phyloP scores from a whole-genome alignment of 495 filamentous ascomycete genomes.

The Tuber umbilicatum region DNA sequence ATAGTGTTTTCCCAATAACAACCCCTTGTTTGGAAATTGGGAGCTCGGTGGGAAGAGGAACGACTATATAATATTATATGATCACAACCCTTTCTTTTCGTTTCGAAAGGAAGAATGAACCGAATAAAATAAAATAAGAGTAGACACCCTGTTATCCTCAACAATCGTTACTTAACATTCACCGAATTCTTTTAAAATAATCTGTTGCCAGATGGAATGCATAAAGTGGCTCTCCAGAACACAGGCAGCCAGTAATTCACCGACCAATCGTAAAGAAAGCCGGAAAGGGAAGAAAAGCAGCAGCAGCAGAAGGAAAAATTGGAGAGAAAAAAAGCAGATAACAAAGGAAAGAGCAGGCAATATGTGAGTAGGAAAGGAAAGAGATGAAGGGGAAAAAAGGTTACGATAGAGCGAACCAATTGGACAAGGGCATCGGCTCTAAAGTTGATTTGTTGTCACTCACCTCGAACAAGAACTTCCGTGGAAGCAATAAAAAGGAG shows the following conservation, averaged over 20 bases:
- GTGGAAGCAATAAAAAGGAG: conserved; percentile 16
- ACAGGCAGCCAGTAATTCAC: conserved; percentile 7
- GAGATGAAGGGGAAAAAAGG: conserved; percentile 17
- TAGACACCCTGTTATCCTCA: conserved; percentile 11
- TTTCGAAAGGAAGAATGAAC: background rate
- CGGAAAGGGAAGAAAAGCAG: background rate
- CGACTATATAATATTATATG: background rate
- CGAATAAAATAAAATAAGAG: background rate
- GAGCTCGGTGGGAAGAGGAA: background rate
- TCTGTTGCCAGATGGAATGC: conserved; percentile 19
- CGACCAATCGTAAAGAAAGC: background rate
- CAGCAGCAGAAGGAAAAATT: background rate
- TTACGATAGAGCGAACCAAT: conserved; percentile 33
- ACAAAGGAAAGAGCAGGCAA: background rate
- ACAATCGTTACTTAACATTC: conserved; percentile 22
- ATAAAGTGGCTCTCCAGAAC: conserved; percentile 9
- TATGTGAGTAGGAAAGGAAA: conserved; percentile 6
- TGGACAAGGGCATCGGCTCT: conserved; percentile 32
- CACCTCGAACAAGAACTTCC: conserved; percentile 27
- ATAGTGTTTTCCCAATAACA: background rate
- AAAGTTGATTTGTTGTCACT: conserved; percentile 41
- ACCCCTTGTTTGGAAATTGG: background rate
- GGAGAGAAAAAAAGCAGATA: background rate
- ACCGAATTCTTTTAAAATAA: conserved; percentile 19
- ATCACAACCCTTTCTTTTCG: background rate